A percentile compares a stretch with the other conserved stretches of the same genome.
phyloP scores from a whole-genome alignment of 805 yeast genomes.

The Cyberlindnera misumaiensis region DNA sequence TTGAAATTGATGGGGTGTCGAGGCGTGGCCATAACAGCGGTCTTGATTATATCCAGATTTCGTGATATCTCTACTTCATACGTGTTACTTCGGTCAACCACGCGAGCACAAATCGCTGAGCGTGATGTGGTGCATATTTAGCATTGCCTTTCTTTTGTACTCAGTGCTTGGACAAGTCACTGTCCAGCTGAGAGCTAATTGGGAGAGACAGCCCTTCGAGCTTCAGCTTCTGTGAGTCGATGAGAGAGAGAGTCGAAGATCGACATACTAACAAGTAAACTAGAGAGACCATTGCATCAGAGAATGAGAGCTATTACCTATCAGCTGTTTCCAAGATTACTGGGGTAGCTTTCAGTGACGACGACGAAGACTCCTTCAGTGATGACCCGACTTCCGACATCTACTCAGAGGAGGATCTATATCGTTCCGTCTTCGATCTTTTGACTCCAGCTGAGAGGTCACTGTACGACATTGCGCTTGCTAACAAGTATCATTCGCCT shows the following conservation, averaged over 20 bases:
- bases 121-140: no score
- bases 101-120: no score
- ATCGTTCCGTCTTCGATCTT: conserved; percentile 10
- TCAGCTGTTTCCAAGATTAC: conserved; percentile 8
- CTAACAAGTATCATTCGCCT: conserved; percentile 45
- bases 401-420: conserved; percentile 16
- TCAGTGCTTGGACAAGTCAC: conserved; percentile 12
- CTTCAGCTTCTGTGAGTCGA: conserved; percentile 20
- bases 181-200: conserved; percentile 20
- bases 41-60: no score
- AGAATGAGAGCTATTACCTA: conserved; percentile 17
- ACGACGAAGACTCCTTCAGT: background rate
- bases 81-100: no score
- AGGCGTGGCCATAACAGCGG: no score
- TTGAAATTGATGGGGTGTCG: no score
- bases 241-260: background rate
- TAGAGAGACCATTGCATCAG: conserved; percentile 24
- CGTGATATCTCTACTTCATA: no score
- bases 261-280: background rate
- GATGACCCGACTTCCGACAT: background rate
- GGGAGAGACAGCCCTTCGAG: conserved; percentile 24
- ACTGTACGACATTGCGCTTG: conserved; percentile 21
- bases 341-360: conserved; percentile 8
- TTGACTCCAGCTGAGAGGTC: conserved; percentile 16
- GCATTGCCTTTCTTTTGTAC: no score